A percentile compares a stretch with the other conserved stretches of the same genome.
phyloP scores from a whole-genome alignment of 306 rosid genomes.

The Trifolium pratense region DNA sequence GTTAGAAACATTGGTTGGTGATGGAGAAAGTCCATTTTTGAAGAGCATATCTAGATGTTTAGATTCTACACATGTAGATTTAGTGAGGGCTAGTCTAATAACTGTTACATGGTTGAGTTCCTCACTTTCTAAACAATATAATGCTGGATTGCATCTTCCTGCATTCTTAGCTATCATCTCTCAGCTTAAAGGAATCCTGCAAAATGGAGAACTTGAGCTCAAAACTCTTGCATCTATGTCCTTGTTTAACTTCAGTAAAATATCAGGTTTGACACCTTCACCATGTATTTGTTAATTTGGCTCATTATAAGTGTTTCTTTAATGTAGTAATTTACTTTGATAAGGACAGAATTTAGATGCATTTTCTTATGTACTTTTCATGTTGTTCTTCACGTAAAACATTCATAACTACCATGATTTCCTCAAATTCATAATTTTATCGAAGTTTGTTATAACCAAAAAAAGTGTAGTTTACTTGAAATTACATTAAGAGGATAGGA shows the following conservation, averaged over 20 bases:
- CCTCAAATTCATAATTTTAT: too few species aligned
- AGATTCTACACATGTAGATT: slow-evolving; percentile 53
- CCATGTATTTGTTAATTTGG: neutral
- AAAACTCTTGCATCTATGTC: slow-evolving; percentile 70
- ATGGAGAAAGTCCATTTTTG: slow-evolving; percentile 65
- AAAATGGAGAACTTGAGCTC: slow-evolving; percentile 60
- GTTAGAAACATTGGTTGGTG: slow-evolving; percentile 55
- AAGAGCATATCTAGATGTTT: slow-evolving; percentile 60
- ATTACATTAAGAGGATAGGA: neutral
- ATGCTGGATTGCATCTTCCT: slow-evolving; percentile 60
- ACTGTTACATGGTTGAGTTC: slow-evolving; percentile 78
- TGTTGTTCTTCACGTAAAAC: too few species aligned
- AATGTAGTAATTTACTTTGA: too few species aligned
- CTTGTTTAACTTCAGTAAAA: slow-evolving; percentile 78
- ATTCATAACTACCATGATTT: too few species aligned
- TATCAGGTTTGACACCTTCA: slow-evolving; percentile 59
- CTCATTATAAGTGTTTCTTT: too few species aligned
- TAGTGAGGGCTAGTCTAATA: slow-evolving; percentile 59
- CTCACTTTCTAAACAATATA: slow-evolving; percentile 47
- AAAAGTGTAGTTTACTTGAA: neutral
- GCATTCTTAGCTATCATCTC: slow-evolving; percentile 58
- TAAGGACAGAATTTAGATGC: neutral
- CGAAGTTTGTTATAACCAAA: too few species aligned
- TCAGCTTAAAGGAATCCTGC: slow-evolving; percentile 54
- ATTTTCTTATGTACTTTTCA: too few species aligned